These are phyloP conservation scores for Apiospora saccharicola DNA, from an alignment of 2,329 filamentous ascomycete genomes.

Conservation along the genomic window DNA sequence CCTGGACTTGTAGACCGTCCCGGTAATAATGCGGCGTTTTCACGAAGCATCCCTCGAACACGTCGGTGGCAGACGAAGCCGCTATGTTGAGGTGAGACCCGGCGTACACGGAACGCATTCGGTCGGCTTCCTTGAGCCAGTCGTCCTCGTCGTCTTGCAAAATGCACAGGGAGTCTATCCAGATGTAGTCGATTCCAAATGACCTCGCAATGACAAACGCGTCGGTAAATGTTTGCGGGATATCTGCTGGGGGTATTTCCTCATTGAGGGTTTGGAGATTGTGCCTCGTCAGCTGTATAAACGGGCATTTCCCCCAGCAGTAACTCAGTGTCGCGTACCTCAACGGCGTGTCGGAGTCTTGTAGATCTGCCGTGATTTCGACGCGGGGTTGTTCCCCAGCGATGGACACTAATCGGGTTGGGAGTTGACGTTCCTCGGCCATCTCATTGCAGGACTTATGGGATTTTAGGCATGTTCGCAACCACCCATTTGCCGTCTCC, in stretches of 20 bases:
- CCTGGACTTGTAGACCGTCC: not conserved
- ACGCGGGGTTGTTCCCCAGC: not conserved
- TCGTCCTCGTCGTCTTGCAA: slow-evolving; percentile 16
- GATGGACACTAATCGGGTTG: not conserved
- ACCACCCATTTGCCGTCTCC: not conserved
- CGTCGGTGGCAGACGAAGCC: not conserved
- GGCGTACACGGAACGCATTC: not conserved
- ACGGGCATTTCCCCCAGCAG: not conserved
- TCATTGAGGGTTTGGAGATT: not conserved
- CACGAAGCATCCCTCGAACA: slow-evolving; percentile 1
- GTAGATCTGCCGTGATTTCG: not conserved
- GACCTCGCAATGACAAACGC: not conserved
- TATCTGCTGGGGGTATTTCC: not conserved
- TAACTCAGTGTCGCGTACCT: not conserved
- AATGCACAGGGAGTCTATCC: slow-evolving; percentile 19
- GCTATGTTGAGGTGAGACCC: slow-evolving; percentile 7
- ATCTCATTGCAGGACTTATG: not conserved
- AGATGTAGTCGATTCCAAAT: not conserved
- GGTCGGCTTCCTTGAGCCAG: not conserved
- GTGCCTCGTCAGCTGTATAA: not conserved
- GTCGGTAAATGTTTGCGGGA: not conserved
- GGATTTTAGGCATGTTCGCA: not conserved
- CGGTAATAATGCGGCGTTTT: not conserved
- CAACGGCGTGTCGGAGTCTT: not conserved
- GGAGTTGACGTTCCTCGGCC: not conserved